phyloP scores from a whole-genome alignment of 176 grass and related monocot genomes.

The Oryza australiensis region DNA sequence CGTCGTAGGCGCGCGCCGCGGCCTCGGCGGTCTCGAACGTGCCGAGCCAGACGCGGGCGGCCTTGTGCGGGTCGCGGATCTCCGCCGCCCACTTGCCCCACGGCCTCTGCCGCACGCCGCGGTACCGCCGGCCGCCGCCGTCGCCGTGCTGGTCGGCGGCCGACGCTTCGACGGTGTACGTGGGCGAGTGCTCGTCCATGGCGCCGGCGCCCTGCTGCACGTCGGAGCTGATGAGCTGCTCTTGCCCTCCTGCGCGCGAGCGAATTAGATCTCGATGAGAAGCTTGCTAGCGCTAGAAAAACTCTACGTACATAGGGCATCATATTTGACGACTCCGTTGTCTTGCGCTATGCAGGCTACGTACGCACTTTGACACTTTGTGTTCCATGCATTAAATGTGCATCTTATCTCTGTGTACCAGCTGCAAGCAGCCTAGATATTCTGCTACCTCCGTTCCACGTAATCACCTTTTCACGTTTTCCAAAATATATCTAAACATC shows the following conservation, averaged over 20 bases:
- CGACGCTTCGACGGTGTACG: constrained; percentile 14
- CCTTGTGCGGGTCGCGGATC: constrained; percentile 95
- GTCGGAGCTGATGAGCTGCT: neutral
- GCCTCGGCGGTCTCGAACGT: constrained; percentile 95
- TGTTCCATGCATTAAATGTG: neutral
- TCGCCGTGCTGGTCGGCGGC: neutral
- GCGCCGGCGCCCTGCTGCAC: neutral
- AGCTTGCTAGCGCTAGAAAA: neutral
- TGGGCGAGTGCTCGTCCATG: constrained; percentile 57
- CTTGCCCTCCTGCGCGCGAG: neutral
- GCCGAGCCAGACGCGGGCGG: constrained; percentile 88
- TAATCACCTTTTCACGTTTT: no score
- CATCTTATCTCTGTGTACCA: neutral
- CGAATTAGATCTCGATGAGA: neutral
- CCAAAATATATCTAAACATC: no score
- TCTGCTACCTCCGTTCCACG: no score
- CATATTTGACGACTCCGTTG: constrained; percentile 16
- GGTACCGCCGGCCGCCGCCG: constrained; percentile 47
- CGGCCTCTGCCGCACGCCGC: constrained; percentile 90
- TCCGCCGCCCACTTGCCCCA: constrained; percentile 99
- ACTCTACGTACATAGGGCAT: neutral
- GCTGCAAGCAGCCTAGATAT: no score
- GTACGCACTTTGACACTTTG: neutral
- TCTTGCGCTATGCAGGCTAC: neutral
- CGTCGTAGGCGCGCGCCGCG: constrained; percentile 91